Base-by-base conservation (phyloP, 2,329 filamentous ascomycete species). In the Huntiella abstrusa region DNA sequence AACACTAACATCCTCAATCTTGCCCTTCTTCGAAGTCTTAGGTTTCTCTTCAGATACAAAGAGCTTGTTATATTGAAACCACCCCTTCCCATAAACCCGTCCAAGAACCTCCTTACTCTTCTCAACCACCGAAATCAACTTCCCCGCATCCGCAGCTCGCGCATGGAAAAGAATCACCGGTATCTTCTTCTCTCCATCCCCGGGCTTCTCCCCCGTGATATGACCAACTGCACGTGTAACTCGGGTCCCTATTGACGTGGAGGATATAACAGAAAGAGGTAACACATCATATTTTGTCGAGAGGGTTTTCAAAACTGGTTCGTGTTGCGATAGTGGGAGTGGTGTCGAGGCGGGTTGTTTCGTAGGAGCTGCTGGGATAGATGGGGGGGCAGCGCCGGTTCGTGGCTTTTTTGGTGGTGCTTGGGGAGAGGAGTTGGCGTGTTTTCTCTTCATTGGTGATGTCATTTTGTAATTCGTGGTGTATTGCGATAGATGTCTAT, bases 91-190 rank as follows among this genome's bases (percentile, higher is more conserved):
- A 36, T 63, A 59, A 43, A 19, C 17, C 17, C 17, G 17, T 19
- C 55, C 61, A 45, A 80, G 59, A 41, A 74, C 62, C 35, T 70
- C 62, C 58, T 80, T 79, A 47, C 67, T 68, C 34, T 81, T 75
- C 59, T 85, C 80, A 39, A 69, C 68, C 40, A 84, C 69, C 3
- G 72, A 78, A 53, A 83, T 71, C 54, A 83, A 64, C 59, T 85
- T 86, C 59, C 66, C 67, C 1, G 72, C 67, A 3, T 74, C 68
- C 7, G 57, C 50, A 0, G 68, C 62, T 15, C 67, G 66, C 32
- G 70, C 68, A 53, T 73, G 64, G 13, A 76, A 58, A 35, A 76
- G 56, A n/a, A 64, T 64, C 11, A 66, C 55, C 7, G 59, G 8
- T 1, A 34, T 32, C 19, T 17, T 36, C 15, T 36, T n/a, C 15